A percentile compares a stretch with the other conserved stretches of the same genome.
Evolutionary conservation across 2,329 filamentous ascomycete genomes (phyloP).

Genomic region (Aureobasidium mangrovei): DNA sequence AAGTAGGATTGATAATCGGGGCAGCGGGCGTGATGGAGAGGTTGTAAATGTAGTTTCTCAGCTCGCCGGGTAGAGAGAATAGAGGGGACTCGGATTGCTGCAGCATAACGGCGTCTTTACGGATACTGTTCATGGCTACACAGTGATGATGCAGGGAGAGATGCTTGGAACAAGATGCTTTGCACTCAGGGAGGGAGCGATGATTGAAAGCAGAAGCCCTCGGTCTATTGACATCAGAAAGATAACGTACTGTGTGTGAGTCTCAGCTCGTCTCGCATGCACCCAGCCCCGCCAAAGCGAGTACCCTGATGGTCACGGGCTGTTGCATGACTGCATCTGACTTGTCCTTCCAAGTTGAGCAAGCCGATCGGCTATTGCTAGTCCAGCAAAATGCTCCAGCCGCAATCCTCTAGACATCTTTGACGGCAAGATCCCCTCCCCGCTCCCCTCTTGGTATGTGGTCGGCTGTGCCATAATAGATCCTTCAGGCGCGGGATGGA

Average conservation of each 20-base stretch:
- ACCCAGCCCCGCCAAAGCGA: slow-evolving; percentile 1
- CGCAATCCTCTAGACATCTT: too few species aligned
- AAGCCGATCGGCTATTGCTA: background rate
- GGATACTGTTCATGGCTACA: background rate
- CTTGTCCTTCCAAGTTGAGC: background rate
- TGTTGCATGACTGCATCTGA: slow-evolving; percentile 5
- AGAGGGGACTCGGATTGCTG: slow-evolving; percentile 15
- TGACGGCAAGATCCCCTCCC: too few species aligned
- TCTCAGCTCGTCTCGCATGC: background rate
- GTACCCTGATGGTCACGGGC: slow-evolving; percentile 10
- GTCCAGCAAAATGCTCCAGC: too few species aligned
- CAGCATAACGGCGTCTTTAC: background rate
- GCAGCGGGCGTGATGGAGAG: slow-evolving; percentile 13
- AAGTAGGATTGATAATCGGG: slow-evolving; percentile 16
- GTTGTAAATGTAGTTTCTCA: slow-evolving; percentile 17
- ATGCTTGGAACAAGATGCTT: background rate
- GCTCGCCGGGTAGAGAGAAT: slow-evolving; percentile 17
- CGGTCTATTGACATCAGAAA: background rate
- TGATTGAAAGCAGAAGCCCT: background rate
- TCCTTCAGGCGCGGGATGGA: too few species aligned
- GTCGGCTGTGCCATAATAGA: too few species aligned
- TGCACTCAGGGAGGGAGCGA: background rate
- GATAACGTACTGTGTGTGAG: background rate
- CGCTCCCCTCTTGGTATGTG: too few species aligned
- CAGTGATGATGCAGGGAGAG: background rate